Base-by-base conservation (phyloP, 2,329 filamentous ascomycete species). In the Colletotrichum tamarilloi region DNA sequence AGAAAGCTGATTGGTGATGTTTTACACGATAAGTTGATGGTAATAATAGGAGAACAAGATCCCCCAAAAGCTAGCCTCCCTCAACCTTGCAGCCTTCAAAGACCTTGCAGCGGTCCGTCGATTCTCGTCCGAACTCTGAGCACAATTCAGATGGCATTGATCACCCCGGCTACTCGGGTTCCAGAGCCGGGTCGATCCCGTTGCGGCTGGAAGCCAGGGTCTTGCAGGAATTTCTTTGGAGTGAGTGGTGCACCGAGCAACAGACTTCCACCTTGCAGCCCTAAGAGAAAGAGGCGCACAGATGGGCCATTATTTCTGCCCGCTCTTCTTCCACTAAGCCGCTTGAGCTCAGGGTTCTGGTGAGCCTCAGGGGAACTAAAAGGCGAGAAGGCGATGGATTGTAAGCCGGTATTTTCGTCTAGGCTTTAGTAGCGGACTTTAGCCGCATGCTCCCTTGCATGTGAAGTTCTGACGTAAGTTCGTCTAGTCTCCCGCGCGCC, bases 351-450 rank as follows among this genome's bases (percentile, higher is more conserved):
- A 49, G 53, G 67, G 60, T 65, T 57, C 32, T 73, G 71, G 67
- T 62, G 56, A 71, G 71, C 62, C 55, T 62, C 56, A 42, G 56
- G 62, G 56, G 55, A 26, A 32, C 58, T 57, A 71, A 38, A 58
- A 16, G 16, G 28, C 32, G 38, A 30, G 52, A 66, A 12, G 35
- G 24, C 56, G 38, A 67, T 70, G 64, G 70, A 38, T 46, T 22
- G 32, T 30, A 32, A 28, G 60, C 42, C 49, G 67, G 30, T 73
- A 73, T 73, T 73, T 73, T 73, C 67, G 67, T 73, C 71, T 62
- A 22, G 58, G 42, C 42, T 49, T 22, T 49, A 49, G 42, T n/a
- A 22, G 42, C 42, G 42, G 16, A 62, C 35, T 57, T 56, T 70
- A 30, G 56, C 52, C n/a, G 38, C 19, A 7, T 32, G 32, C 38